Evolutionary conservation across 129 eudicot species (phyloP), one percentile per base, ranked within the genome.

Genomic region (Arctium minus): DNA sequence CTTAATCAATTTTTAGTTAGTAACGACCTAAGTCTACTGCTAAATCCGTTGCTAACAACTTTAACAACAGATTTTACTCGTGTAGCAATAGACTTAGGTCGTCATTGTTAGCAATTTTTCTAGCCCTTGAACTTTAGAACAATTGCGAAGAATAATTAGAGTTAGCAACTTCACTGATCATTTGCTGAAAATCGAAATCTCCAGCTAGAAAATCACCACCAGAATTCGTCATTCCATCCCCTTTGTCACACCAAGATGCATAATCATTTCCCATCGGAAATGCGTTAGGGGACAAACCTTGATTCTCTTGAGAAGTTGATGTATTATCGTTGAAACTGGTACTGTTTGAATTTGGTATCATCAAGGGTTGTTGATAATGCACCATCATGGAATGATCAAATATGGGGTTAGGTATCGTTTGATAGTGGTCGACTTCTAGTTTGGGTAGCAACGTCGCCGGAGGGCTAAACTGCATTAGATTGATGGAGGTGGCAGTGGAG

Each of bases 111-210:
- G 27, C 68, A 60, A 17, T 60, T 60, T n/a, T 44, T 44, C 53
- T 6, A 74, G 35, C 70, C 38, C 60, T n/a, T 70, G 13, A 38
- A 70, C 46, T 76, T 69, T 71, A 78, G 50, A 33, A 37, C 80
- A 60, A 60, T 39, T 67, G 80, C 11, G 76, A 73, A 39, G 80
- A 67, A 79, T 84, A 33, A 50, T 64, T 62, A 22, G 72, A 84
- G 70, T 84, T 84, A 31, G 70, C 83, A 79, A 79, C 84, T 73
- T 79, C 87, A 79, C 77, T 83, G 13, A 84, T 67, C 80, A 73
- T 6, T 67, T 84, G 80, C 22, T 36, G 70, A 10, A 74, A 73
- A 79, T 79, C 76, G 29, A 74, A 79, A 18, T 70, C 84, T 42
- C 37, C 83, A 3, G 15, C 15, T 3, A 84, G 7, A 73, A 79